phyloP scores from a whole-genome alignment of 805 yeast genomes.

The Wickerhamiella brachini region DNA sequence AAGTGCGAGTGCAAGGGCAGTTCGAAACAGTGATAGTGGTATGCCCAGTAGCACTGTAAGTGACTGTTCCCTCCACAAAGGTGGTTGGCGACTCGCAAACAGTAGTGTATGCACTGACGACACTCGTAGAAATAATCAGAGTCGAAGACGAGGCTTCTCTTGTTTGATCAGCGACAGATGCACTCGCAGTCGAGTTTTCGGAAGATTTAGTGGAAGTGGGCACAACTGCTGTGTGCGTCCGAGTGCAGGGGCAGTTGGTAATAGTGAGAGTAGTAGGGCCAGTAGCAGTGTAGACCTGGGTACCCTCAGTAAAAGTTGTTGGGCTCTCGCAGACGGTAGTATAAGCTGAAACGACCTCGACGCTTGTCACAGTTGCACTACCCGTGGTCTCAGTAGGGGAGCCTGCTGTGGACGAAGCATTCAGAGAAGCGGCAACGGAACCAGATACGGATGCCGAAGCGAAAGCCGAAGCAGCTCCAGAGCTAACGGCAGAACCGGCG shows the following conservation, averaged over 20 bases:
- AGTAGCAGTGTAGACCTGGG: slow-evolving; percentile 47
- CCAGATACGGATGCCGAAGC: slow-evolving; percentile 5
- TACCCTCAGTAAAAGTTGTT: slow-evolving; percentile 52
- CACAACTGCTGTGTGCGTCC: background rate
- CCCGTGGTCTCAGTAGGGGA: too few relatives aligned
- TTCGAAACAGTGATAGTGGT: slow-evolving; percentile 10
- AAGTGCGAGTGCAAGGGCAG: slow-evolving; percentile 8
- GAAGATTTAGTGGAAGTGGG: background rate
- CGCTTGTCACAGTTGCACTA: background rate
- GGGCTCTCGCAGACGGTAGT: slow-evolving; percentile 73
- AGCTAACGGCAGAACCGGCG: background rate
- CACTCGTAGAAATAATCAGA: background rate
- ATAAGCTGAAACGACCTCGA: slow-evolving; percentile 25
- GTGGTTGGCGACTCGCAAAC: slow-evolving; percentile 45
- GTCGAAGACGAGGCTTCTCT: background rate
- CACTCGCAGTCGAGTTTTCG: background rate
- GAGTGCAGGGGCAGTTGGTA: slow-evolving; percentile 10
- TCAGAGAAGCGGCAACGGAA: slow-evolving; percentile 6
- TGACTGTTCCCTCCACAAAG: slow-evolving; percentile 24
- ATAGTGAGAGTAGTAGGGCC: slow-evolving; percentile 9
- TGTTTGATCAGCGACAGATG: background rate
- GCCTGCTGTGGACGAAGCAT: slow-evolving; percentile 5
- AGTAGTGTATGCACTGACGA: slow-evolving; percentile 35
- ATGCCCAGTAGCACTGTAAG: slow-evolving; percentile 38
- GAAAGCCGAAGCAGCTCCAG: background rate